Conservation (phyloP, 805 yeast species). For the Nakazawaea molendinolei region DNA sequence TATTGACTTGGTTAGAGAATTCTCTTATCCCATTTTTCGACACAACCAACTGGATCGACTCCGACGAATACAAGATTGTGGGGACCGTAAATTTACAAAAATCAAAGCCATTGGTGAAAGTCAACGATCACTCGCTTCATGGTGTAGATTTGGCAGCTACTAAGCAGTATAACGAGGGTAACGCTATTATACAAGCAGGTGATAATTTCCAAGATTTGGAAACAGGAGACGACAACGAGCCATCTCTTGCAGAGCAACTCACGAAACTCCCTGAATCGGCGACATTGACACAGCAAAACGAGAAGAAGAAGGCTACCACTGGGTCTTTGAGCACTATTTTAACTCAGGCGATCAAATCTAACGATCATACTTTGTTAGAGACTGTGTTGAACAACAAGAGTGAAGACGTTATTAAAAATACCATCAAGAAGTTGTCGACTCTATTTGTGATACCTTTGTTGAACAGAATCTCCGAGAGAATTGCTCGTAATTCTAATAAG, state of each 20-base stretch:
- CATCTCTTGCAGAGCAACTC: constrained; percentile 48
- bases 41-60: constrained; percentile 39
- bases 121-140: constrained; percentile 32
- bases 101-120: constrained; percentile 31
- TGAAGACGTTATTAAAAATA: constrained; percentile 40
- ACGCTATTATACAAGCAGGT: constrained; percentile 58
- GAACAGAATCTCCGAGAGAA: constrained; percentile 45
- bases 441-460: constrained; percentile 42
- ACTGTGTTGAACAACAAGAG: constrained; percentile 62
- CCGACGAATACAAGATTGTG: constrained; percentile 19
- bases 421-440: constrained; percentile 42
- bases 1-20: constrained; percentile 57
- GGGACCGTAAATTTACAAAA: constrained; percentile 26
- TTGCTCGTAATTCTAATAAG: constrained; percentile 43
- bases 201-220: constrained; percentile 52
- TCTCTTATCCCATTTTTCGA: constrained; percentile 53
- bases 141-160: constrained; percentile 51
- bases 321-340: constrained; percentile 82
- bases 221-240: constrained; percentile 37
- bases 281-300: constrained; percentile 19
- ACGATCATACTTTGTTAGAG: constrained; percentile 82
- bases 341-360: constrained; percentile 80
- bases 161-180: constrained; percentile 52
- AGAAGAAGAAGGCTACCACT: constrained; percentile 45
- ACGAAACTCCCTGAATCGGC: constrained; percentile 21